phyloP scores from a whole-genome alignment of 2,329 filamentous ascomycete species.

The Aspergillus uvarum region DNA sequence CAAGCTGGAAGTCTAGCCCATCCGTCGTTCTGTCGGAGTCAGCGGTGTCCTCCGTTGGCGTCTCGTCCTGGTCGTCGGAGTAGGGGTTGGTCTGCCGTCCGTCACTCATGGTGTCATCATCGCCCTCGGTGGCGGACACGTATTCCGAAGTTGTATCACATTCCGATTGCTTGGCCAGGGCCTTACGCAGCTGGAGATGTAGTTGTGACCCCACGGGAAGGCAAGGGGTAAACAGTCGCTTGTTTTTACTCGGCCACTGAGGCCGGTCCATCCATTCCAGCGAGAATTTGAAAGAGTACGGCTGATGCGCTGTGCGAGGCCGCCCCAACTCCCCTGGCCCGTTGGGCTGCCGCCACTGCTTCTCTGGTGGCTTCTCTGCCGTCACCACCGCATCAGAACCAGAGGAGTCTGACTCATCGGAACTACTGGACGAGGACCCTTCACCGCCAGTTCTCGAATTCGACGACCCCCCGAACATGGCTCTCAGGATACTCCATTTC shows the following conservation, averaged over 20 bases:
- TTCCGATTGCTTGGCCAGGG: constrained; percentile 24
- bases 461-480: constrained; percentile 49
- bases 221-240: constrained; percentile 55
- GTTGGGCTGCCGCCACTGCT: constrained; percentile 24
- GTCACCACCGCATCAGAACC: constrained; percentile 26
- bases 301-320: constrained; percentile 50
- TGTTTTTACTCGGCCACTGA: constrained; percentile 51
- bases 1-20: constrained; percentile 9
- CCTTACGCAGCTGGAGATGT: constrained; percentile 48
- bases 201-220: constrained; percentile 58
- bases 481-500: constrained; percentile 54
- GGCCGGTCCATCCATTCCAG: constrained; percentile 63
- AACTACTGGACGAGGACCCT: constrained; percentile 39
- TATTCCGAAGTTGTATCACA: constrained; percentile 28
- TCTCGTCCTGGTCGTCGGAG: constrained; percentile 4
- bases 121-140: constrained; percentile 19
- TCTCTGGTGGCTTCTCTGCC: constrained; percentile 30
- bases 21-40: constrained; percentile 12
- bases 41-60: neutral
- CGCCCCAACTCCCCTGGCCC: constrained; percentile 28
- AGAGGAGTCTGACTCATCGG: constrained; percentile 36
- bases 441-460: constrained; percentile 47
- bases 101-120: constrained; percentile 15
- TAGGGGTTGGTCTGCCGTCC: constrained; percentile 8
- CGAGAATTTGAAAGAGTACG: constrained; percentile 66